Evolutionary conservation across 2,329 filamentous ascomycete species (phyloP), one percentile per base, ranked within the genome.

Genomic region (Didymosphaeria variabile): DNA sequence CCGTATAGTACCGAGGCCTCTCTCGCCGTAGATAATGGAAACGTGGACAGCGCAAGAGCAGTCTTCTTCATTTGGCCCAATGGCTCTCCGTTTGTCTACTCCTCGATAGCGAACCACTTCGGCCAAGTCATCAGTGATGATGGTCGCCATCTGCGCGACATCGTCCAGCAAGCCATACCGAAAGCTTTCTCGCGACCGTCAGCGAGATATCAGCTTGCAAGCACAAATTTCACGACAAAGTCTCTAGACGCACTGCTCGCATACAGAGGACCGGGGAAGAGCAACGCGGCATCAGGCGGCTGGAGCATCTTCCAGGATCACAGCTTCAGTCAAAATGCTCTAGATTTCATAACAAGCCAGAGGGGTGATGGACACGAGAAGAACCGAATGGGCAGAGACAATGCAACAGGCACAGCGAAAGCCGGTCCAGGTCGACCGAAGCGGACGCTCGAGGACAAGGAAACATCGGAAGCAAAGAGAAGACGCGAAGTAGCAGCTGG

Each of bases 11-110:
- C 78, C 17, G 83, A 83, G 53, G 74, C 79, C 36, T 77, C 75
- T 10, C 64, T 78, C 8, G 69, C 67, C 58, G 23, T 77, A 73
- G 59, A 77, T 71, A 59, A 67, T 15, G 65, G 64, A 61, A 68
- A 66, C 26, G 55, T 82, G n/a, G 89, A 92, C 65, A 82, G 87
- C 1, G 89, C 89, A 13, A 86, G 88, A 65, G 90, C 91, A 2
- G 86, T 97, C 42, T 95, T 92, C 71, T 83, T 96, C 62, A 91
- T 91, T 1, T 94, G 96, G 69, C 93, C 93, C 0, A 90, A 94
- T 71, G 90, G 89, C 36, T 90, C 91, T 12, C 91, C 92, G 0
- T 89, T 89, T 64, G 82, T 96, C 47, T 96, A 92, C 75, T 83
- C 86, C 8, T 88, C 86, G 1, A 76, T 88, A 13, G 76, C 83